Percentiles rank a stretch among this genome's conserved stretches.
phyloP scores from a whole-genome alignment of 352 stramenopile species.

The Phytophthora citricola region DNA sequence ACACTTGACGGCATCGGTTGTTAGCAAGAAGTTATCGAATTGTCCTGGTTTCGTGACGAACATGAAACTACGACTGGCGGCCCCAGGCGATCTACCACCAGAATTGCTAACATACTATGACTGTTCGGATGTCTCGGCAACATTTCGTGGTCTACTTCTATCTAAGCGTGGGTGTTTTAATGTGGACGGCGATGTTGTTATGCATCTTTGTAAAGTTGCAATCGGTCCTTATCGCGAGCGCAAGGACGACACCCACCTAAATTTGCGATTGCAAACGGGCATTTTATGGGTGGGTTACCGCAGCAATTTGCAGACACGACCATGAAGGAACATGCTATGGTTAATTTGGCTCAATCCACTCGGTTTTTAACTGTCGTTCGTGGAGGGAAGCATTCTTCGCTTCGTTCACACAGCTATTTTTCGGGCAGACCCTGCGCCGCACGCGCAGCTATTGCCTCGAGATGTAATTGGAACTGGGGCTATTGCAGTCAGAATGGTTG shows the following conservation, averaged over 20 bases:
- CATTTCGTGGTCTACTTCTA: not conserved
- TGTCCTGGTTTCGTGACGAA: not conserved
- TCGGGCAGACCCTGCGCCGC: not conserved
- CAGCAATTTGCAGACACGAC: not conserved
- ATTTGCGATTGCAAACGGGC: slow-evolving; percentile 2
- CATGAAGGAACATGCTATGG: not conserved
- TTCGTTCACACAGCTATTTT: slow-evolving; percentile 5
- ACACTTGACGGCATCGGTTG: not conserved
- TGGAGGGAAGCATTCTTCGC: not conserved
- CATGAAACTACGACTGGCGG: not conserved
- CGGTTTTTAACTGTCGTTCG: not conserved
- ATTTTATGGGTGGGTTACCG: not conserved
- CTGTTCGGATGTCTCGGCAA: not conserved
- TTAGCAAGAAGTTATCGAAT: not conserved
- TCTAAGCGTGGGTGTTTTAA: not conserved
- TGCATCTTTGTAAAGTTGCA: slow-evolving; percentile 2
- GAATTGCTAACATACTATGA: not conserved
- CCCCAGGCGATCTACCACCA: not conserved
- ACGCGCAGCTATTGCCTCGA: not conserved
- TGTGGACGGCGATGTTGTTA: not conserved
- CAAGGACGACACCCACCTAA: not conserved
- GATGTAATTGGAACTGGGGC: not conserved
- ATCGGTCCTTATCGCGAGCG: not conserved
- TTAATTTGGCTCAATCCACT: not conserved
- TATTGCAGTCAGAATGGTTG: slow-evolving; percentile 7